Conservation (phyloP, 345 rosid genomes). For the Geranium brycei region DNA sequence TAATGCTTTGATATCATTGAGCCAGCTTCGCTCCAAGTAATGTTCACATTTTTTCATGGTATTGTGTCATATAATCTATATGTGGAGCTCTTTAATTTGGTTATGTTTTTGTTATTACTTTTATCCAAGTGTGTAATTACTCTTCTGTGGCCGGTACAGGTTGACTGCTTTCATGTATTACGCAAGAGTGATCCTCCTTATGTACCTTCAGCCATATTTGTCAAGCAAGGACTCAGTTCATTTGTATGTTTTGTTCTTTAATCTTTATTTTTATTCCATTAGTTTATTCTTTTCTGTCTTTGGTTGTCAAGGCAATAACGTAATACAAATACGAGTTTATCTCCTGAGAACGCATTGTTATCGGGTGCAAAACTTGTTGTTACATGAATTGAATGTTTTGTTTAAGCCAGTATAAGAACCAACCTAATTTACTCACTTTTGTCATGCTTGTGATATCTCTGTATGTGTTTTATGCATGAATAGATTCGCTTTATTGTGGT, state of each 20-base stretch:
- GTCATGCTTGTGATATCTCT: background rate
- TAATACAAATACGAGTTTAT: background rate
- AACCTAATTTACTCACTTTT: background rate
- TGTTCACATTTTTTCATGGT: background rate
- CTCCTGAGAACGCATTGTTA: no score
- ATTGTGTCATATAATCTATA: no score
- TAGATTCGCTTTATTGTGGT: background rate
- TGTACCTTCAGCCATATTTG: slow-evolving; percentile 58
- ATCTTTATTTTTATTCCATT: slow-evolving; percentile 5
- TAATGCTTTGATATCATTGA: background rate
- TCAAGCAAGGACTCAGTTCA: slow-evolving; percentile 87
- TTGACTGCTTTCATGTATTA: slow-evolving; percentile 95
- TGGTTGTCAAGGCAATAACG: background rate
- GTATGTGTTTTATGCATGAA: background rate
- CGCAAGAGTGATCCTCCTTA: slow-evolving; percentile 94
- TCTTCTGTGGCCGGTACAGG: slow-evolving; percentile 33
- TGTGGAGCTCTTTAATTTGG: background rate
- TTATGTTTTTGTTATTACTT: background rate
- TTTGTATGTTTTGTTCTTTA: slow-evolving; percentile 45
- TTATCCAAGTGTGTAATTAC: slow-evolving; percentile 1
- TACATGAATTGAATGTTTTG: background rate
- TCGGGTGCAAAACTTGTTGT: no score
- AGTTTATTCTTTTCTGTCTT: slow-evolving; percentile 7
- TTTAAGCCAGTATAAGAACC: background rate
- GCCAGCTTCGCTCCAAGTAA: background rate